Percentiles rank a stretch among this genome's conserved stretches.
Conservation (phyloP, 1,284 basidiomycete genomes). For the Leccinum subrobustum region DNA sequence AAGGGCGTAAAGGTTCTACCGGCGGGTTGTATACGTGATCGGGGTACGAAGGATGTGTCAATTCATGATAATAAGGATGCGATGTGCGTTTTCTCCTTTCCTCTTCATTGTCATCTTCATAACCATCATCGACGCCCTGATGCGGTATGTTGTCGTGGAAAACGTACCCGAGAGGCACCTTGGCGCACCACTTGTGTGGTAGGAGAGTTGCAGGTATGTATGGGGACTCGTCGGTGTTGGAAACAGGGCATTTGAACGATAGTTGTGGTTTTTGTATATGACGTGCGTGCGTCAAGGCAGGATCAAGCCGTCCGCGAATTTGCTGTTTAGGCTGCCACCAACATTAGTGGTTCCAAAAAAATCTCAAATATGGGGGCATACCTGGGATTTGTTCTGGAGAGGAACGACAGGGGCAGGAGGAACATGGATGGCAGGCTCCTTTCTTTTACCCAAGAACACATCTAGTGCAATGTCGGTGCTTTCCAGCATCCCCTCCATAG, state of each 20-base stretch:
- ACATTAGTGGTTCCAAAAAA: slow-evolving; percentile 5
- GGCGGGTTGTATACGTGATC: slow-evolving; percentile 59
- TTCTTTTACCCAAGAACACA: slow-evolving; percentile 70
- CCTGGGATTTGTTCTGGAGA: slow-evolving; percentile 23
- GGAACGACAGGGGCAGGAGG: slow-evolving; percentile 35
- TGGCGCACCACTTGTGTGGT: slow-evolving; percentile 76
- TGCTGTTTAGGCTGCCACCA: slow-evolving; percentile 30
- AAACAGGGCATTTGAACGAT: slow-evolving; percentile 55
- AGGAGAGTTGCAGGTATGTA: slow-evolving; percentile 58
- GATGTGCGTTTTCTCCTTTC: slow-evolving; percentile 28
- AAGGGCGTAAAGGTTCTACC: slow-evolving; percentile 44
- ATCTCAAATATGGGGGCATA: not conserved
- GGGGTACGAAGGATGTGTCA: slow-evolving; percentile 72
- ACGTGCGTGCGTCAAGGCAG: slow-evolving; percentile 66
- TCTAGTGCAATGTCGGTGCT: slow-evolving; percentile 83
- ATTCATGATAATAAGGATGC: slow-evolving; percentile 85
- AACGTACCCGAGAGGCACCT: slow-evolving; percentile 70
- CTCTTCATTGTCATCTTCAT: slow-evolving; percentile 24
- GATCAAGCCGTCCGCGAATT: slow-evolving; percentile 47
- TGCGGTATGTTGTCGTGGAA: slow-evolving; percentile 38
- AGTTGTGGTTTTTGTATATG: slow-evolving; percentile 80
- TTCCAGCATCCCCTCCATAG: slow-evolving; percentile 85
- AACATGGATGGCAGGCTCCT: slow-evolving; percentile 60
- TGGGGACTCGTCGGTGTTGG: slow-evolving; percentile 53
- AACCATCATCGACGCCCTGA: slow-evolving; percentile 24